Evolutionary conservation across 176 grass and related monocot species (phyloP).

Genomic region (Saccharum spontaneum): DNA sequence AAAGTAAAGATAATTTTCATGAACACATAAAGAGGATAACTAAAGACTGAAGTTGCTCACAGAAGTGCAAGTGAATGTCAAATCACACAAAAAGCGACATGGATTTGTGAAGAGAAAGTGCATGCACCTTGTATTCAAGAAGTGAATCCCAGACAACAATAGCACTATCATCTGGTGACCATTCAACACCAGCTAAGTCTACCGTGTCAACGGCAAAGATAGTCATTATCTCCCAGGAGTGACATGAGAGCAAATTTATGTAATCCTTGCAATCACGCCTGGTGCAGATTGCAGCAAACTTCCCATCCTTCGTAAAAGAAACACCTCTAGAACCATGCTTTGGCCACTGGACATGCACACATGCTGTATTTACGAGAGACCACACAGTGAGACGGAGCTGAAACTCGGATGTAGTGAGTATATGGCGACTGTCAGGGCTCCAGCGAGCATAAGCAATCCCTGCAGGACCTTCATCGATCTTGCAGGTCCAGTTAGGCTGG

Average conservation of each 20-base stretch:
- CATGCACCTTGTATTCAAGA: slow-evolving; percentile 89
- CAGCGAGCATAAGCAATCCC: slow-evolving; percentile 89
- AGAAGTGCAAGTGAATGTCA: slow-evolving; percentile 3
- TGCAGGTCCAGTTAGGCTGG: slow-evolving; percentile 97
- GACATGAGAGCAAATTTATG: slow-evolving; percentile 85
- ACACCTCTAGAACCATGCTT: slow-evolving; percentile 76
- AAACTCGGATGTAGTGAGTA: slow-evolving; percentile 94
- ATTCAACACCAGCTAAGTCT: slow-evolving; percentile 83
- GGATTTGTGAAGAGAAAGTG: slow-evolving; percentile 24
- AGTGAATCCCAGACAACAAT: slow-evolving; percentile 95
- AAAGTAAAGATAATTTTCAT: slow-evolving; percentile 12
- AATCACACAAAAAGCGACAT: neutral
- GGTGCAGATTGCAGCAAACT: slow-evolving; percentile 86
- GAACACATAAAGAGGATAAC: slow-evolving; percentile 2
- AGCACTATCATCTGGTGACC: slow-evolving; percentile 90
- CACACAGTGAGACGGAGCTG: slow-evolving; percentile 94
- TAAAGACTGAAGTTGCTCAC: neutral
- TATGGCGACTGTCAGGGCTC: slow-evolving; percentile 96
- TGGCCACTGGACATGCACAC: slow-evolving; percentile 92
- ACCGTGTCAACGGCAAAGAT: slow-evolving; percentile 79
- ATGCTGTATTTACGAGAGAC: slow-evolving; percentile 90
- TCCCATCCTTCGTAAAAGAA: slow-evolving; percentile 92
- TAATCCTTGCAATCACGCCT: slow-evolving; percentile 97
- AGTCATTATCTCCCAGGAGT: slow-evolving; percentile 94
- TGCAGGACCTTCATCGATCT: slow-evolving; percentile 89